Conservation (phyloP, 192 early-diverging fungal species). For the Entomortierella chlamydospora region DNA sequence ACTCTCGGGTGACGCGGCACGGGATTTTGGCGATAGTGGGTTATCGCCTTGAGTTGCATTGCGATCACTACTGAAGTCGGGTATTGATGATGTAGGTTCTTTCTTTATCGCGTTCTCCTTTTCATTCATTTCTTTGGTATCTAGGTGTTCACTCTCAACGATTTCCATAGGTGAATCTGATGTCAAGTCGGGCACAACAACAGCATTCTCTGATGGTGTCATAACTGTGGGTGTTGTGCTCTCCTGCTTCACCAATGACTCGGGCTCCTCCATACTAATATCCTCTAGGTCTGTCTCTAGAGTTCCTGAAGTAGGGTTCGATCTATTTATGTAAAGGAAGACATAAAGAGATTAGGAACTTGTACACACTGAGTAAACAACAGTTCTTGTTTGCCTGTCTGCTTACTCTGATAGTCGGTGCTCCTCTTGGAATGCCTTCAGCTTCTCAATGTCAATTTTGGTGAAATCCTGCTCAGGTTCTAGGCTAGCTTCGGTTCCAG, state of each 20-base stretch:
- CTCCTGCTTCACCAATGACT: slow-evolving; percentile 32
- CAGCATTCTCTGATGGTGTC: slow-evolving; percentile 49
- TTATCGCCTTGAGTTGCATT: slow-evolving; percentile 10
- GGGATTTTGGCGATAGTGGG: slow-evolving; percentile 42
- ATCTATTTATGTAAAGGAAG: slow-evolving; percentile 6
- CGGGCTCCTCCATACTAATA: slow-evolving; percentile 26
- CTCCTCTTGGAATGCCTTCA: slow-evolving; percentile 53
- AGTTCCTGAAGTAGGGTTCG: slow-evolving; percentile 24
- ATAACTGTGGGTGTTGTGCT: slow-evolving; percentile 46
- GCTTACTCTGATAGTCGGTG: slow-evolving; percentile 50
- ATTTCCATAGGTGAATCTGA: slow-evolving; percentile 44
- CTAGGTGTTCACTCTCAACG: slow-evolving; percentile 20
- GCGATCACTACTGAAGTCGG: slow-evolving; percentile 5
- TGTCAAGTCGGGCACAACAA: slow-evolving; percentile 40
- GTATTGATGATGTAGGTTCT: slow-evolving; percentile 43
- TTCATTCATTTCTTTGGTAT: slow-evolving; percentile 10
- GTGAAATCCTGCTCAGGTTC: slow-evolving; percentile 51
- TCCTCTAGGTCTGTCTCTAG: slow-evolving; percentile 23
- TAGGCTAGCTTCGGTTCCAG: slow-evolving; percentile 47
- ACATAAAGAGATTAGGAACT: not conserved
- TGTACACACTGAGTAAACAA: not conserved
- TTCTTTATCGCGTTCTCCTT: slow-evolving; percentile 34
- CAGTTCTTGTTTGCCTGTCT: not conserved
- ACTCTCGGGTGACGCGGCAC: slow-evolving; percentile 23
- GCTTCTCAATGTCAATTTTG: slow-evolving; percentile 40